Evolutionary conservation across 2,329 filamentous ascomycete species (phyloP), one percentile per base, ranked within the genome.

Genomic region (Neonectria magnoliae): DNA sequence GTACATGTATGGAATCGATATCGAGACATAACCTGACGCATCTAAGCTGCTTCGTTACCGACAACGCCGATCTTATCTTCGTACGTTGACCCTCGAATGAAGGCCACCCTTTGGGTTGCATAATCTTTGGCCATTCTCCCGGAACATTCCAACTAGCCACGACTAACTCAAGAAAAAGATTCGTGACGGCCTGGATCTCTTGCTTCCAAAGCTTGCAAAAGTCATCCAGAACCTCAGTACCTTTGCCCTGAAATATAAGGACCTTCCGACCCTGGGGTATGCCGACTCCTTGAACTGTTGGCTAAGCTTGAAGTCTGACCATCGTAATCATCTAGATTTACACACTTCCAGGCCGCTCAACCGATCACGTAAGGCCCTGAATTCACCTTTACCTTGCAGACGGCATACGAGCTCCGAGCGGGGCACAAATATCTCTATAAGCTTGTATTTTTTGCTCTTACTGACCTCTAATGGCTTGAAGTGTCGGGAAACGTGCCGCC

Each of bases 141-240:
- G 13, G 33, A 4, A 36, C 14, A 36, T 36, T 5, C 5, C 33
- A 36, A 14, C 13, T 14, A 6, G 33, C 4, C 33, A 14, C 5
- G 13, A 13, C 33, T 36, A 6, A 36, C 33, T 36, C 10, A 13
- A 13, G 13, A 36, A 16, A 16, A 36, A 36, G 33, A 36, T 79
- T 63, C 71, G 72, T 5, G 74, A 81, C 33, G 93, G 88, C 6
- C 81, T 97, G 61, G 88, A 95, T 71, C 81, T 97, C n/a, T 78
- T 97, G 4, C 82, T 92, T 9, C 88, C 88, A 38, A 97, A 94
- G 80, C 80, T 97, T 7, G 93, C 93, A 57, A 93, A 89, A 71
- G 90, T 94, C 60, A 90, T 97, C 69, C 81, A 87, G 67, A 94
- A 94, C 79, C 84, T 97, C 29, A 84, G 87, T 25, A 78, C 84